A percentile compares a stretch with the other conserved stretches of the same genome.
These are phyloP conservation scores for Diplodia scrobiculata DNA, from an alignment of 2,329 filamentous ascomycete genomes.

Conservation along the genomic window DNA sequence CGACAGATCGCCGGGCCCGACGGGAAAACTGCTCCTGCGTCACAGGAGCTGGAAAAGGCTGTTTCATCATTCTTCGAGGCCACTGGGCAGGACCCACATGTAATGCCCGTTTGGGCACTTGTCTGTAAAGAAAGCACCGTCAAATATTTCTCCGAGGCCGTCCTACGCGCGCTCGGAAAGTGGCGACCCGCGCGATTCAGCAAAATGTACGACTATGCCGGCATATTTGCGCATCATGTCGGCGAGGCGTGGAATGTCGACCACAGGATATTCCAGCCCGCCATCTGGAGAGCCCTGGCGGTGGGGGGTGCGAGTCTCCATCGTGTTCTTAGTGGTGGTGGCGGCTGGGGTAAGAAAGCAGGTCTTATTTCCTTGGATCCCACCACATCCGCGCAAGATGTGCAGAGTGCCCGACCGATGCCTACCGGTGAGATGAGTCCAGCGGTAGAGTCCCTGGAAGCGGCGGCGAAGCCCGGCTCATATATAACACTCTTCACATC, in stretches of 20 bases:
- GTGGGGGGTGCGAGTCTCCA: constrained; percentile 44
- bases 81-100: constrained; percentile 45
- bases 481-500: constrained; percentile 53
- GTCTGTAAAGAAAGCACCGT: constrained; percentile 42
- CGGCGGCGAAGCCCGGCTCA: constrained; percentile 65
- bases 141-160: background rate
- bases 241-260: background rate
- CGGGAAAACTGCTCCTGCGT: constrained; percentile 61
- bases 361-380: constrained; percentile 79
- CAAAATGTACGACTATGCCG: background rate
- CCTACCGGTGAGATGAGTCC: background rate
- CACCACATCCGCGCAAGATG: background rate
- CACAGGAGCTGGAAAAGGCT: constrained; percentile 67
- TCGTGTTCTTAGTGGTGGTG: constrained; percentile 71
- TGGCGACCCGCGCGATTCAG: background rate
- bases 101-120: constrained; percentile 72
- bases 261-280: constrained; percentile 31
- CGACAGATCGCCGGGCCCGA: constrained; percentile 58
- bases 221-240: background rate
- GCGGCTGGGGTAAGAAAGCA: constrained; percentile 80
- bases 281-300: constrained; percentile 32
- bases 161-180: background rate
- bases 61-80: constrained; percentile 62
- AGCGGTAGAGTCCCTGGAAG: constrained; percentile 43
- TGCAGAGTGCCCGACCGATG: too few species aligned